Base-by-base conservation (phyloP, 352 stramenopile species). In the Phytophthora cactorum region DNA sequence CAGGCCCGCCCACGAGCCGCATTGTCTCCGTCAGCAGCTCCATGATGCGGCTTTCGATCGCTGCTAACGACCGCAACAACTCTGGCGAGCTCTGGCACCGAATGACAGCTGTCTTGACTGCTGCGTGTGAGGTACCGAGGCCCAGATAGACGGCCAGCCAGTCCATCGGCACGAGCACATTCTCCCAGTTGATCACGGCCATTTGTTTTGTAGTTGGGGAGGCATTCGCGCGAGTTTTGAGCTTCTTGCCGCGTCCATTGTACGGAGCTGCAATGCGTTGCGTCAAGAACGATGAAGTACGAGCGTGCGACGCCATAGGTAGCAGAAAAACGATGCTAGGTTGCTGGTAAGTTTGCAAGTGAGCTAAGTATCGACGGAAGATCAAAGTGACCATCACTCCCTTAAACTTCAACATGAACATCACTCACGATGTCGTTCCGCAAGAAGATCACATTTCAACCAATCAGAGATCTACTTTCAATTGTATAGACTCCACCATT, bases 121-220 rank as follows among this genome's bases (percentile, higher is more conserved):
- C 63, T 34, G 70, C 50, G 1, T 69, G 22, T 1, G 60, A 70
- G 5, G n/a, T 53, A 2, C 52, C 54, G 32, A 84, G 64, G 4
- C 78, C 71, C n/a, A 89, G 60, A 27, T 77, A 53, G 9, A 61
- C 56, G 4, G 47, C 32, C 63, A 89, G 56, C 75, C 73, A 89
- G 39, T 70, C 29, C 53, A 72, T 68, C 2, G 80, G 80, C 29
- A 76, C 59, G 17, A 89, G 71, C 38, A 86, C 75, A 45, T 89
- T 77, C 41, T 89, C 78, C 80, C 77, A 89, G 59, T 77, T 81
- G 51, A 86, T 75, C 50, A 81, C 68, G 36, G 76, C 50, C 50
- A 70, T 65, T 39, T 83, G 65, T 39, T 46, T 54, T 41, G 65
- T 55, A 32, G 11, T 44, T 2, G 25, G 28, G 2, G 32, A 43